phyloP scores from a whole-genome alignment of 495 filamentous ascomycete genomes.

The Aspergillus bertholletiae region DNA sequence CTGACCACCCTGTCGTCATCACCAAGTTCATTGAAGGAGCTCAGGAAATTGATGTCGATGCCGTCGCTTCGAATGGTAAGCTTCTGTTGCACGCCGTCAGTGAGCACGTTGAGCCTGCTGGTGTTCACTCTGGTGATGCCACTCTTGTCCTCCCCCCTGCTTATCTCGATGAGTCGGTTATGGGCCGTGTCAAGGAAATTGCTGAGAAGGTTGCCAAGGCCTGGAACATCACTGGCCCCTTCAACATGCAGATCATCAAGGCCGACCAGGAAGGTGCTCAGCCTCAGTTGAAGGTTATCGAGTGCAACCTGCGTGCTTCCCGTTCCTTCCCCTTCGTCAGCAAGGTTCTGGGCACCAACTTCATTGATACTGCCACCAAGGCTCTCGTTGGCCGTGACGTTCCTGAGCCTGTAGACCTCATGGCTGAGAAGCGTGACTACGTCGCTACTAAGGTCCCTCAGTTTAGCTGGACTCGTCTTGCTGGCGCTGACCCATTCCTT shows the following conservation, averaged over 20 bases:
- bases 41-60: conserved; percentile 97
- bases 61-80: conserved; percentile 80
- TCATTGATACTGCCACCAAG: conserved; percentile 94
- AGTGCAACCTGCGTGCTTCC: conserved; percentile 96
- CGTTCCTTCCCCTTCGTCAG: conserved; percentile 96
- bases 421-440: conserved; percentile 84
- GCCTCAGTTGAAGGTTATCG: conserved; percentile 97
- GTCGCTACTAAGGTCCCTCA: conserved; percentile 96
- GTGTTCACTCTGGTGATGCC: conserved; percentile 97
- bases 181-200: conserved; percentile 87
- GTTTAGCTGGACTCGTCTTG: conserved; percentile 98
- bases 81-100: conserved; percentile 92
- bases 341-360: conserved; percentile 96
- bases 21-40: conserved; percentile 98
- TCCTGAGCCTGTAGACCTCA: conserved; percentile 82
- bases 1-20: conserved; percentile 95
- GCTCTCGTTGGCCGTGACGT: conserved; percentile 85
- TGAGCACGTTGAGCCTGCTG: conserved; percentile 95
- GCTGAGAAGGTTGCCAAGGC: conserved; percentile 93
- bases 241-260: conserved; percentile 99
- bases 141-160: conserved; percentile 96
- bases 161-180: conserved; percentile 84
- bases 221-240: conserved; percentile 93
- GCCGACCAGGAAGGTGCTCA: conserved; percentile 87
- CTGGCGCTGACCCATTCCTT: conserved; percentile 94